A percentile compares a stretch with the other conserved stretches of the same genome.
These are phyloP conservation scores for Pleurotus djamor DNA, from an alignment of 768 basidiomycete species.

Conservation along the genomic window DNA sequence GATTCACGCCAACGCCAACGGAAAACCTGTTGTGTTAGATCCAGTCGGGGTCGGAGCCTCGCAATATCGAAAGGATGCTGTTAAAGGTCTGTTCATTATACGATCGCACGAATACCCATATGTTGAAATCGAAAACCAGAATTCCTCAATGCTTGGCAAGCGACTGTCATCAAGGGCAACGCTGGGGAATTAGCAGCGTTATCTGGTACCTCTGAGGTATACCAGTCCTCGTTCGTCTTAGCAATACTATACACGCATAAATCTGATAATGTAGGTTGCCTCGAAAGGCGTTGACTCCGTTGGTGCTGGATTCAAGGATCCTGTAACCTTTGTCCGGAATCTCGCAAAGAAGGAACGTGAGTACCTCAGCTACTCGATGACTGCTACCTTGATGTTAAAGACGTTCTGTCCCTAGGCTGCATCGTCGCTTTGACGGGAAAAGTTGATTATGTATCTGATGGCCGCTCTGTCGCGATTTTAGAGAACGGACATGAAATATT, in stretches of 20 bases:
- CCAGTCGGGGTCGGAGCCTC: constrained; percentile 93
- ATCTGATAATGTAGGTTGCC: constrained; percentile 43
- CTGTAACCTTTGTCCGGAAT: constrained; percentile 61
- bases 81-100: constrained; percentile 41
- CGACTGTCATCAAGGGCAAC: constrained; percentile 93
- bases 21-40: constrained; percentile 84
- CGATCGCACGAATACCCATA: background rate
- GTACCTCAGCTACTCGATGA: too few relatives aligned
- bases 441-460: constrained; percentile 85
- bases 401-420: constrained; percentile 69
- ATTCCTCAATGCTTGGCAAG: constrained; percentile 76
- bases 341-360: constrained; percentile 76
- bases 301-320: constrained; percentile 75
- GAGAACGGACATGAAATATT: constrained; percentile 75
- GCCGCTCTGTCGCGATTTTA: constrained; percentile 61
- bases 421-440: constrained; percentile 80
- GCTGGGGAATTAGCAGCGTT: constrained; percentile 84
- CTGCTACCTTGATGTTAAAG: too few relatives aligned
- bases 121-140: constrained; percentile 31
- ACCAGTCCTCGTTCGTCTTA: too few relatives aligned
- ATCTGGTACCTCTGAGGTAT: constrained; percentile 72
- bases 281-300: constrained; percentile 86
- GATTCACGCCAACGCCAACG: constrained; percentile 57
- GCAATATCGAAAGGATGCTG: constrained; percentile 58
- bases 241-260: too few relatives aligned